Percentiles rank a stretch among this genome's conserved stretches.
Conservation (phyloP, 805 yeast species). For the Aciculoconidium aculeatum region DNA sequence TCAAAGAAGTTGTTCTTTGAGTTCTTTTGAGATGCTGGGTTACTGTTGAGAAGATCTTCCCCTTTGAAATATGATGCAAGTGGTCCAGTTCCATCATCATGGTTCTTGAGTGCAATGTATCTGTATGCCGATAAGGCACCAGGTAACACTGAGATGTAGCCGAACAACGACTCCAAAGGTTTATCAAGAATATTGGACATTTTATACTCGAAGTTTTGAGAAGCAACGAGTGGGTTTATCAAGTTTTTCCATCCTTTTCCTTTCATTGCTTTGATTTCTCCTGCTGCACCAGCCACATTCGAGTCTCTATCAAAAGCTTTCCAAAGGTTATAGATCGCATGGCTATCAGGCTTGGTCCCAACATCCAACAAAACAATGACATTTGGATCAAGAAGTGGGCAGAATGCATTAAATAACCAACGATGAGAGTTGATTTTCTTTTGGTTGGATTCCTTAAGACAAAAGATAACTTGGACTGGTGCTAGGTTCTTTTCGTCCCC, state of each 20-base stretch:
- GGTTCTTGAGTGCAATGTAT: constrained; percentile 77
- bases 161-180: constrained; percentile 88
- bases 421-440: constrained; percentile 96
- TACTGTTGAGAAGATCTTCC: constrained; percentile 45
- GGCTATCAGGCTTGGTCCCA: constrained; percentile 92
- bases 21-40: constrained; percentile 19
- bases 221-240: constrained; percentile 87
- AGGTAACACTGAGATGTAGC: constrained; percentile 88
- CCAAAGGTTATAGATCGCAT: constrained; percentile 91
- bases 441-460: constrained; percentile 86
- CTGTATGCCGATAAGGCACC: constrained; percentile 96
- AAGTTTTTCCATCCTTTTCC: constrained; percentile 82
- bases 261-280: constrained; percentile 92
- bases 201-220: constrained; percentile 94
- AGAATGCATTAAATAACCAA: constrained; percentile 94
- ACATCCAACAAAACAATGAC: constrained; percentile 88
- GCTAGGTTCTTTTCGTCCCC: constrained; percentile 87
- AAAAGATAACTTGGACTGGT: constrained; percentile 91
- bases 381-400: constrained; percentile 88
- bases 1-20: constrained; percentile 75
- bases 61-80: constrained; percentile 85
- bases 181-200: constrained; percentile 95
- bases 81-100: constrained; percentile 91
- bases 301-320: constrained; percentile 95
- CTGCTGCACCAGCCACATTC: constrained; percentile 98